Base-by-base conservation (phyloP, 805 yeast species). In the Babjeviella inositovora region DNA sequence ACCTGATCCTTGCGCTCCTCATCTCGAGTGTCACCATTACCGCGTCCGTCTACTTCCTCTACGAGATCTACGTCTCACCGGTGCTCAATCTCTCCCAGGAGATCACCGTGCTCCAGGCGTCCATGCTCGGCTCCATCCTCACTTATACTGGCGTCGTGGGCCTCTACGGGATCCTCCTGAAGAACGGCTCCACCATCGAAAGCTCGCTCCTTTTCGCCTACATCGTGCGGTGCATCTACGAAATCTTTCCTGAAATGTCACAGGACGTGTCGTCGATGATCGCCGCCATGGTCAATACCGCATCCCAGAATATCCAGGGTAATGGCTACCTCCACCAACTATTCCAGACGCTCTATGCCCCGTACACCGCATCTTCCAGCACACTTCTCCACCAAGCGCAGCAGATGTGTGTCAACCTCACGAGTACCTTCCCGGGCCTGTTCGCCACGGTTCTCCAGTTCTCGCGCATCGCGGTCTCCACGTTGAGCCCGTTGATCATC, bases 161-260 rank as follows among this genome's bases (percentile, higher is more conserved):
- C 1, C 44, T 80, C 3, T 82, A 65, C 45, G 98, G 96, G 2
- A 81, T 90, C 16, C 62, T 77, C 11, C 69, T 87, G 2, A 74
- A 75, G 5, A 67, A 65, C 29, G 96, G 96, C 4, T 73, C 87
- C n/a, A 72, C 87, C n/a, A 62, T 85, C 24, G 98, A 90, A 47
- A 66, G 84, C 15, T 76, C 93, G 8, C 50, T 87, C 28, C 59
- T 90, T 37, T 72, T 84, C 41, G 87, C 92, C 6, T 90, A 90
- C 47, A 73, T 87, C 30, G 94, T 90, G 14, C 77, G 92, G 41
- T 82, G 94, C 37, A 70, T 85, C 30, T 90, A 90, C 45, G 92
- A 85, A 41, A 70, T 93, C 3, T 82, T 87, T 37, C 95, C 97
- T 1, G 84, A 79, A 35, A 61, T 87, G 32, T 74, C 85, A 6